These are phyloP conservation scores for Elaeis oleifera DNA, from an alignment of 202 grass and related monocot species.

Conservation along the genomic window DNA sequence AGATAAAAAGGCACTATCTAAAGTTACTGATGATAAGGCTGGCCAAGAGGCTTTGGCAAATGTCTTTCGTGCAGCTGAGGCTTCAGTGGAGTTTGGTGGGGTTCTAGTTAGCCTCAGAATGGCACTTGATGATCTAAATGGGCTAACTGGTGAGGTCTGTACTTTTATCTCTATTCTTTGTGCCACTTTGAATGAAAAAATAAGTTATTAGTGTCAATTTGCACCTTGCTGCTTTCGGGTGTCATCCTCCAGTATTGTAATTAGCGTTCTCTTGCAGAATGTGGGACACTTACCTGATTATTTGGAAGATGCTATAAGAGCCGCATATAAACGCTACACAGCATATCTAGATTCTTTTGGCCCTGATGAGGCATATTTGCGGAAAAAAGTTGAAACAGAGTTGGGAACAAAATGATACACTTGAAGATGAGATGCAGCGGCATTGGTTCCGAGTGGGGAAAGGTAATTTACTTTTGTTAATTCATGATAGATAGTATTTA, in stretches of 20 bases:
- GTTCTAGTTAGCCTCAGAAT: slow-evolving; percentile 68
- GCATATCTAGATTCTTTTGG: slow-evolving; percentile 82
- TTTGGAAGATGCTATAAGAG: slow-evolving; percentile 80
- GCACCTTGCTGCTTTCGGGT: background rate
- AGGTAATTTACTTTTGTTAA: slow-evolving; percentile 34
- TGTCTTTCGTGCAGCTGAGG: slow-evolving; percentile 73
- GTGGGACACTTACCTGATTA: slow-evolving; percentile 69
- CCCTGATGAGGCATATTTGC: slow-evolving; percentile 59
- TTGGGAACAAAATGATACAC: slow-evolving; percentile 95
- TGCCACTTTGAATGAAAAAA: too few species aligned
- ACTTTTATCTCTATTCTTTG: slow-evolving; percentile 7
- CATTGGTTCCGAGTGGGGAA: slow-evolving; percentile 88
- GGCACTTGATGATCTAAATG: slow-evolving; percentile 87
- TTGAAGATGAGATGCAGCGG: slow-evolving; percentile 92
- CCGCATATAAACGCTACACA: slow-evolving; percentile 70
- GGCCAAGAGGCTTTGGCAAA: slow-evolving; percentile 63
- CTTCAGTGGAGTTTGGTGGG: slow-evolving; percentile 75
- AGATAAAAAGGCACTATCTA: slow-evolving; percentile 62
- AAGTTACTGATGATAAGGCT: slow-evolving; percentile 48
- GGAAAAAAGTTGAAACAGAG: slow-evolving; percentile 89
- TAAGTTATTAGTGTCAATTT: background rate
- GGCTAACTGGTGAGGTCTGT: slow-evolving; percentile 69
- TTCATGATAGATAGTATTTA: background rate
- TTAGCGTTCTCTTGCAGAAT: slow-evolving; percentile 35
- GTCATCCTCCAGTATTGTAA: slow-evolving; percentile 9